These are phyloP conservation scores for Colletotrichum camelliae DNA, from an alignment of 2,329 filamentous ascomycete species.

Conservation along the genomic window DNA sequence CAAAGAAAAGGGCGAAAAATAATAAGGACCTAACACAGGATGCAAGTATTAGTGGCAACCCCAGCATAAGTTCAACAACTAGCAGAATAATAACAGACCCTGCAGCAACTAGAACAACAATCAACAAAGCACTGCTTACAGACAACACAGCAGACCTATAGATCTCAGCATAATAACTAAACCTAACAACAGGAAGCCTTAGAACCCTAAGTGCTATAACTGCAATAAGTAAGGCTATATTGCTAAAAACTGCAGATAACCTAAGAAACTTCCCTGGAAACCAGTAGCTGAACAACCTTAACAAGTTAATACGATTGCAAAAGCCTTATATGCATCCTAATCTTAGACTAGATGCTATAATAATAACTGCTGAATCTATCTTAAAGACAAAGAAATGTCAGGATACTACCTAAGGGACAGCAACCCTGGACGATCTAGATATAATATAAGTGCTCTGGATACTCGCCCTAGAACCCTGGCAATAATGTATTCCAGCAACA, in stretches of 20 bases:
- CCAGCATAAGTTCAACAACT: background rate
- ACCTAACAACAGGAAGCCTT: background rate
- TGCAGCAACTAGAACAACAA: too few species aligned
- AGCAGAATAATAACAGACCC: too few species aligned
- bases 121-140: too few species aligned
- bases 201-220: background rate
- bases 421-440: background rate
- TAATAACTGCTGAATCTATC: background rate
- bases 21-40: background rate
- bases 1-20: background rate
- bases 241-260: rapidly evolving
- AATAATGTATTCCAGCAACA: background rate
- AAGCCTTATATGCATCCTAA: background rate
- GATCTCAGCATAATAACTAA: background rate
- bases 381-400: background rate
- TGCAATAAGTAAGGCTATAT: background rate
- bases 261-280: background rate
- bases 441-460: background rate
- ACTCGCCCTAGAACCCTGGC: background rate
- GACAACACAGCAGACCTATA: background rate
- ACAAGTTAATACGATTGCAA: background rate
- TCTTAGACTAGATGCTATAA: background rate
- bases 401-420: background rate
- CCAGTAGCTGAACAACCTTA: background rate
- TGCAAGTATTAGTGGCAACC: background rate